Percentiles rank a stretch among this genome's conserved stretches.
These are phyloP conservation scores for Scheffersomyces titani DNA, from an alignment of 1,139 yeast species.

Conservation along the genomic window DNA sequence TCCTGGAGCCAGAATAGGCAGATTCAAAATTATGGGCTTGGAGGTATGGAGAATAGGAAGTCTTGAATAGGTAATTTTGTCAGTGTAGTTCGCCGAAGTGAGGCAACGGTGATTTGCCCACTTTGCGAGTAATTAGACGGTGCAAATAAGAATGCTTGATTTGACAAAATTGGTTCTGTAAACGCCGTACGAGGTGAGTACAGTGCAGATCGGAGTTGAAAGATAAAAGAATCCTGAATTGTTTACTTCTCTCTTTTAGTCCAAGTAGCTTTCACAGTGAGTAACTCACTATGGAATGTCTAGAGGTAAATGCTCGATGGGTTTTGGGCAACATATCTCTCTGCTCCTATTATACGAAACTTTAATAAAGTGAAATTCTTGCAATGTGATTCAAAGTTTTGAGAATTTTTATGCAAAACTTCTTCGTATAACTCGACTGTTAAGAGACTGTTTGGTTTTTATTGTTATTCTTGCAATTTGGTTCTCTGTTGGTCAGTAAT, in stretches of 20 bases:
- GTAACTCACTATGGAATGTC: neutral
- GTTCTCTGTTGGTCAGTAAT: neutral
- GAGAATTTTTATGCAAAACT: too few relatives aligned
- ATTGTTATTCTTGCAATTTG: neutral
- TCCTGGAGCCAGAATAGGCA: conserved; percentile 31
- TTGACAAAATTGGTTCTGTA: too few relatives aligned
- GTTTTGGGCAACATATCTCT: too few relatives aligned
- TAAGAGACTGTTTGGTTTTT: neutral
- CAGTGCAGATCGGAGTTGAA: neutral
- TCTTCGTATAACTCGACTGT: too few relatives aligned
- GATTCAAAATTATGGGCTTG: conserved; percentile 72
- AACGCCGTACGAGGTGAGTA: neutral
- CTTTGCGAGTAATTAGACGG: neutral
- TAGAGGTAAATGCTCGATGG: too few relatives aligned
- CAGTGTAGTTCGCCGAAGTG: conserved; percentile 4
- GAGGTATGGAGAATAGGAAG: conserved; percentile 83
- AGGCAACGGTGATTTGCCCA: neutral
- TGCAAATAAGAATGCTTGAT: neutral
- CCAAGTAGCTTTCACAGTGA: neutral
- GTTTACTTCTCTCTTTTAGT: neutral
- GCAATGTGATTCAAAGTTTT: too few relatives aligned
- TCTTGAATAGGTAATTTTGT: conserved; percentile 12
- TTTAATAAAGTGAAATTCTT: too few relatives aligned
- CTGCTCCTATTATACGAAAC: too few relatives aligned
- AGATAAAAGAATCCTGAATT: neutral